These are phyloP conservation scores for Calonectria leucothoes DNA, from an alignment of 2,329 filamentous ascomycete genomes.

Conservation along the genomic window DNA sequence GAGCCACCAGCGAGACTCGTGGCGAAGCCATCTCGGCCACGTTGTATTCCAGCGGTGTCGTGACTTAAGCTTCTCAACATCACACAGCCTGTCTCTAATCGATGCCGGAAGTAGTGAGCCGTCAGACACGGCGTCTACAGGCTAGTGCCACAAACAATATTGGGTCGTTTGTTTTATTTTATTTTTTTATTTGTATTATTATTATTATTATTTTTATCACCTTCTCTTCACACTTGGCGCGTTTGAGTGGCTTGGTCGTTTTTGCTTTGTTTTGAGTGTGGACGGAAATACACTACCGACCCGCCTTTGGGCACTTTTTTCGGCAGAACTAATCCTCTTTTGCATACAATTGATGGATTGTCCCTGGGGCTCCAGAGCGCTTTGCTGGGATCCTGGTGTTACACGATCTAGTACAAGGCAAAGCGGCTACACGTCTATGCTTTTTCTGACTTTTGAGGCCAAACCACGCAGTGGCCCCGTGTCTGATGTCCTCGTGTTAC, in stretches of 20 bases:
- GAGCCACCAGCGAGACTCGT: conserved; percentile 18
- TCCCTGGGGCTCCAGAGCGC: background rate
- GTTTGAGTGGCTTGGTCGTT: background rate
- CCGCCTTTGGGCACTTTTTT: conserved; percentile 14
- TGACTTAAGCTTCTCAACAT: background rate
- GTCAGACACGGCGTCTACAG: conserved; percentile 10
- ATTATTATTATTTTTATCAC: background rate
- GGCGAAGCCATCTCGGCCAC: conserved; percentile 17
- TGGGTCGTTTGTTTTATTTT: background rate
- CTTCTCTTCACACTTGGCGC: conserved; percentile 8
- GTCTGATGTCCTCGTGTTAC: conserved; percentile 12
- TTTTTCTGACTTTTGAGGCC: conserved; percentile 6
- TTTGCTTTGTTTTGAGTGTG: conserved; percentile 29
- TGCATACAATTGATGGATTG: conserved; percentile 4
- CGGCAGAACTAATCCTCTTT: conserved; percentile 21
- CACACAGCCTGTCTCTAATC: background rate
- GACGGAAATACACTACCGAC: conserved; percentile 21
- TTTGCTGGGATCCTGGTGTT: conserved; percentile 25
- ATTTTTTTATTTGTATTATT: background rate
- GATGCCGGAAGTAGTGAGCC: background rate
- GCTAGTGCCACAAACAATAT: conserved; percentile 5
- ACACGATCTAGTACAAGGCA: conserved; percentile 29
- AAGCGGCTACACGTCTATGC: conserved; percentile 29
- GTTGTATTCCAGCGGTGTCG: conserved; percentile 15
- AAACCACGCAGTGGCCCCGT: conserved; percentile 6